phyloP scores from a whole-genome alignment of 495 filamentous ascomycete genomes.

The Podospora appendiculata region DNA sequence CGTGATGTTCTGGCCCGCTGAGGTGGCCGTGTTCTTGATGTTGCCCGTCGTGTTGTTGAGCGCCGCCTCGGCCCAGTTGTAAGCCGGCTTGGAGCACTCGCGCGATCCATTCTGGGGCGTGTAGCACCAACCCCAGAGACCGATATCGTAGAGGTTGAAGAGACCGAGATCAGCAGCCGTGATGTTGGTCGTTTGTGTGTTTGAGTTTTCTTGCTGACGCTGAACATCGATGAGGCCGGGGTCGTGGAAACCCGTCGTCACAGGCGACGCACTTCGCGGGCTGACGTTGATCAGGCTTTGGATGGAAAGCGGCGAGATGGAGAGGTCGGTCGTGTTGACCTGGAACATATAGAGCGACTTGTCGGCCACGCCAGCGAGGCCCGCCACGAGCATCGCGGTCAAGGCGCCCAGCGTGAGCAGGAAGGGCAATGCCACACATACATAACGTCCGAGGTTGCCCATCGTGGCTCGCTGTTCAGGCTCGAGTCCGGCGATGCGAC shows the following conservation, averaged over 20 bases:
- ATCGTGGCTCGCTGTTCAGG: conserved; percentile 11
- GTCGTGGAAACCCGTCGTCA: conserved; percentile 6
- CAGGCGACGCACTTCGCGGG: neutral
- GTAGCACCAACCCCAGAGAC: conserved; percentile 83
- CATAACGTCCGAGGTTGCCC: conserved; percentile 54
- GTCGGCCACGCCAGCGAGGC: conserved; percentile 62
- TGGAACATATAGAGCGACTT: conserved; percentile 67
- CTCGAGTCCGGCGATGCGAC: neutral
- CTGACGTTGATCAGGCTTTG: conserved; percentile 6
- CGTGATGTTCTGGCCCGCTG: conserved; percentile 31
- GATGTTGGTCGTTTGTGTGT: conserved; percentile 28
- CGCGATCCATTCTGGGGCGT: conserved; percentile 37
- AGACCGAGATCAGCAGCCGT: conserved; percentile 51
- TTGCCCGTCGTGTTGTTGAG: conserved; percentile 50
- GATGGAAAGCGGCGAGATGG: conserved; percentile 24
- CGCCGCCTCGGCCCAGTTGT: conserved; percentile 65
- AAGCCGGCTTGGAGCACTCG: conserved; percentile 54
- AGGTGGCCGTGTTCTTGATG: conserved; percentile 32
- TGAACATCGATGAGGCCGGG: conserved; percentile 4
- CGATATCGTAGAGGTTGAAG: conserved; percentile 70
- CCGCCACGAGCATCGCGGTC: conserved; percentile 64
- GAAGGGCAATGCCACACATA: conserved; percentile 78
- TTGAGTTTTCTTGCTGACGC: conserved; percentile 3
- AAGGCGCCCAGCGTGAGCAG: conserved; percentile 64
- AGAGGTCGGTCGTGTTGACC: conserved; percentile 47